Base-by-base conservation (phyloP, 2,329 filamentous ascomycete species). In the Fusarium devonianum region DNA sequence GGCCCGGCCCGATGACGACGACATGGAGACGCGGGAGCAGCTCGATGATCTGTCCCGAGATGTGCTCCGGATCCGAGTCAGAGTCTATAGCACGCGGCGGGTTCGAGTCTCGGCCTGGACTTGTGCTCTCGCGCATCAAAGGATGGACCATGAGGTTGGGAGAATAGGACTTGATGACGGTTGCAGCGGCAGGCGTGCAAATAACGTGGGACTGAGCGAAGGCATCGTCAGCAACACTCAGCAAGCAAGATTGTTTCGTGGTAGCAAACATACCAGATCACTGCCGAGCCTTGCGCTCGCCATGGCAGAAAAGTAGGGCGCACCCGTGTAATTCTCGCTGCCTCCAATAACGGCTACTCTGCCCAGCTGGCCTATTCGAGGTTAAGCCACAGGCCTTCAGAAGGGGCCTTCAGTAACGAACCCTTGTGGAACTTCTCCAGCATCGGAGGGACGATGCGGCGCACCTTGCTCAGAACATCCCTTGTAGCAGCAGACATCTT, bases 131-230 rank as follows among this genome's bases (percentile, higher is more conserved):
- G 21, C 91, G 89, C 85, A 99, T 93, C 61, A 97, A 83, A 1
- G 94, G 94, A 72, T 97, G 94, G 9, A 99, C 94, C 93, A 99
- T 99, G 19, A 99, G 80, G 71, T 97, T 97, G 3, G 94, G 94
- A 14, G 92, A 97, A 77, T 97, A 99, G 4, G 91, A 90, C 78
- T 99, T 99, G 75, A 99, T 96, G 26, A 97, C 92, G 66, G 84
- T 80, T 35, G 82, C 91, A 3, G 94, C 94, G 44, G 83, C 88
- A 8, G 90, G 91, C 52, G 96, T 96, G 78, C 94, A 99, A 68
- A 99, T 96, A 56, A 99, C 88, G 75, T 97, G 93, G 58, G 88
- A 91, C 91, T 91, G 9, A 11, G 7, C n/a, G 19, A 32, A 25
- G 26, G 5, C 25, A 9, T 22, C 19, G 14, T 64, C 12, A 58